These are phyloP conservation scores for Sanghuangporus sanghuang DNA, from an alignment of 1,284 basidiomycete genomes.

Conservation along the genomic window DNA sequence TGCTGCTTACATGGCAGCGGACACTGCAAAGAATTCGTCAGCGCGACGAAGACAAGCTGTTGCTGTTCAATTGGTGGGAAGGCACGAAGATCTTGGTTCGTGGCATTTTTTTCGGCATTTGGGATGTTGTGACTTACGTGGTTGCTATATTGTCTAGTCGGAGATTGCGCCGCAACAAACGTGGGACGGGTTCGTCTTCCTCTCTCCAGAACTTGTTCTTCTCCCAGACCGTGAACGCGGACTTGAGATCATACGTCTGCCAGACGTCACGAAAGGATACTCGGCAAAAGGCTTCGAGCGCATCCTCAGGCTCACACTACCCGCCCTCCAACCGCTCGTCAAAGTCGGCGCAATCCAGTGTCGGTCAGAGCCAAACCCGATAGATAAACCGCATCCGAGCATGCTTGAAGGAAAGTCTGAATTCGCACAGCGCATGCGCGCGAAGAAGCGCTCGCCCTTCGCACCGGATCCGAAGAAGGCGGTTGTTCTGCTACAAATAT, in stretches of 20 bases:
- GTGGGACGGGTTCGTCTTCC: slow-evolving; percentile 39
- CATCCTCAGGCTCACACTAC: slow-evolving; percentile 30
- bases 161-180: slow-evolving; percentile 23
- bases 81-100: slow-evolving; percentile 6
- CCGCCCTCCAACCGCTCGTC: slow-evolving; percentile 26
- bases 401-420: slow-evolving; percentile 6
- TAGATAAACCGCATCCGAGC: slow-evolving; percentile 20
- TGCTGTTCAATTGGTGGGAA: slow-evolving; percentile 17
- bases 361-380: slow-evolving; percentile 42
- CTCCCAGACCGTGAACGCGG: slow-evolving; percentile 34
- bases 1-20: slow-evolving; percentile 32
- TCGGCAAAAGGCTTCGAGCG: slow-evolving; percentile 11
- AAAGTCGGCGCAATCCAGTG: slow-evolving; percentile 32
- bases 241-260: slow-evolving; percentile 32
- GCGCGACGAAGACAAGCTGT: not conserved
- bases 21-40: slow-evolving; percentile 4
- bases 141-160: slow-evolving; percentile 20
- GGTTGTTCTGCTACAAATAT: slow-evolving; percentile 38
- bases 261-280: slow-evolving; percentile 15
- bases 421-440: slow-evolving; percentile 9
- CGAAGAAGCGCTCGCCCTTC: slow-evolving; percentile 26
- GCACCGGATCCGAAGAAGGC: slow-evolving; percentile 31
- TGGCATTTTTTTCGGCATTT: slow-evolving; percentile 24
- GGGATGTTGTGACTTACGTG: slow-evolving; percentile 21
- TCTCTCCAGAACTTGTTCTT: slow-evolving; percentile 34